These are phyloP conservation scores for Russula sp. DNA, from an alignment of 768 basidiomycete species.

Conservation along the genomic window DNA sequence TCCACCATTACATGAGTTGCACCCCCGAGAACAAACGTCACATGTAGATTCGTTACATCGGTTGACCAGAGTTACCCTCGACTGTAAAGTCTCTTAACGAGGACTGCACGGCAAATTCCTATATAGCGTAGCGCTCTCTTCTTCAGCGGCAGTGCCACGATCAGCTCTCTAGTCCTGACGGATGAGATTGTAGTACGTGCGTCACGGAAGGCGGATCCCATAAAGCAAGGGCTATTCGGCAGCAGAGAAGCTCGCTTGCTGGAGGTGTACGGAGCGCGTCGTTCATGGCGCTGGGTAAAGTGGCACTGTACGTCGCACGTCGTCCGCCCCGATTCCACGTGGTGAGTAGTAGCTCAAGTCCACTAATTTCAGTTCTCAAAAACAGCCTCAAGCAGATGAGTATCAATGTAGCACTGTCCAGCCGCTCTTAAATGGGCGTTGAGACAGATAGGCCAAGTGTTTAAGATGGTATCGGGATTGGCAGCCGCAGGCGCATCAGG, in stretches of 20 bases:
- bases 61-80: neutral
- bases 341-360: too few relatives aligned
- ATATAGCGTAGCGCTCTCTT: too few relatives aligned
- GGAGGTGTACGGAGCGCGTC: slow-evolving; percentile 9
- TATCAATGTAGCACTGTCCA: too few relatives aligned
- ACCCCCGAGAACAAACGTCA: slow-evolving; percentile 2
- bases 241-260: slow-evolving; percentile 15
- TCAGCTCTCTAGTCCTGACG: neutral
- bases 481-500: too few relatives aligned
- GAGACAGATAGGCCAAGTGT: too few relatives aligned
- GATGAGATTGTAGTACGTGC: slow-evolving; percentile 11
- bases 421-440: too few relatives aligned
- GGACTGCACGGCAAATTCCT: slow-evolving; percentile 1
- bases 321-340: neutral
- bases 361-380: too few relatives aligned
- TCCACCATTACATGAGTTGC: too few relatives aligned
- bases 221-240: slow-evolving; percentile 10
- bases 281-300: slow-evolving; percentile 15
- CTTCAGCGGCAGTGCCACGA: too few relatives aligned
- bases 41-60: neutral
- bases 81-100: slow-evolving; percentile 4
- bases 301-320: slow-evolving; percentile 11
- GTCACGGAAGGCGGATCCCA: neutral
- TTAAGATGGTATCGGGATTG: too few relatives aligned
- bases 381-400: too few relatives aligned